Conservation (phyloP, 441 rosid species). For the Pelargonium citronellum region DNA sequence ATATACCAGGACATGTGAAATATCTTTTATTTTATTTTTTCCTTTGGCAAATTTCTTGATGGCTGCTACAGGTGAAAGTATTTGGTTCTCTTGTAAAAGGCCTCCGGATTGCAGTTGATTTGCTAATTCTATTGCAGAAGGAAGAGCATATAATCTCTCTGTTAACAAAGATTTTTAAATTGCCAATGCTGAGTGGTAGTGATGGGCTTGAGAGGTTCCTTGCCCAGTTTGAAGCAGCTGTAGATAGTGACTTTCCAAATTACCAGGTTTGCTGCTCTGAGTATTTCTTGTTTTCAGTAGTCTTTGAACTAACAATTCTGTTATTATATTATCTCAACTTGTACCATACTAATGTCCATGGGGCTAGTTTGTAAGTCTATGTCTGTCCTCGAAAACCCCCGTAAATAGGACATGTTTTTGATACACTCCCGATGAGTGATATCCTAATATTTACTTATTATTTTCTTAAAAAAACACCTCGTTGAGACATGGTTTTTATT, state of each 20-base stretch:
- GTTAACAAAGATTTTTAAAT: conserved; percentile 47
- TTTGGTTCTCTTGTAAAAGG: conserved; percentile 87
- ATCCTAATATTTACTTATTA: too few relatives aligned
- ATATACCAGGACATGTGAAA: neutral
- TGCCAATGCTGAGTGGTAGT: conserved; percentile 53
- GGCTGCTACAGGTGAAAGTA: conserved; percentile 54
- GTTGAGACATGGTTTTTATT: too few relatives aligned
- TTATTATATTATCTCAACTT: neutral
- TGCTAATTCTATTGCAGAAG: conserved; percentile 52
- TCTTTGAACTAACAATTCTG: neutral
- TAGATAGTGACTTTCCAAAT: conserved; percentile 78
- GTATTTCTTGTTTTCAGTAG: conserved; percentile 2
- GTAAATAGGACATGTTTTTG: too few relatives aligned
- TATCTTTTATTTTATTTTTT: neutral
- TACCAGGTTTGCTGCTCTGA: conserved; percentile 54
- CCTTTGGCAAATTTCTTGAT: neutral
- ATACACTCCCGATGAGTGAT: too few relatives aligned
- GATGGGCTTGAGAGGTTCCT: conserved; percentile 59
- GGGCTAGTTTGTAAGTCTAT: too few relatives aligned
- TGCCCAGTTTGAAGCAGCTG: conserved; percentile 81
- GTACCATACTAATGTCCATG: neutral
- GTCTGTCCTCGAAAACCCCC: too few relatives aligned
- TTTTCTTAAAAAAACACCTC: too few relatives aligned
- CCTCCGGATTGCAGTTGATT: conserved; percentile 63
- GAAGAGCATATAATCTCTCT: conserved; percentile 39